Evolutionary conservation across 371 early-diverging fungal species (phyloP).

Genomic region (Mucor saturninus): DNA sequence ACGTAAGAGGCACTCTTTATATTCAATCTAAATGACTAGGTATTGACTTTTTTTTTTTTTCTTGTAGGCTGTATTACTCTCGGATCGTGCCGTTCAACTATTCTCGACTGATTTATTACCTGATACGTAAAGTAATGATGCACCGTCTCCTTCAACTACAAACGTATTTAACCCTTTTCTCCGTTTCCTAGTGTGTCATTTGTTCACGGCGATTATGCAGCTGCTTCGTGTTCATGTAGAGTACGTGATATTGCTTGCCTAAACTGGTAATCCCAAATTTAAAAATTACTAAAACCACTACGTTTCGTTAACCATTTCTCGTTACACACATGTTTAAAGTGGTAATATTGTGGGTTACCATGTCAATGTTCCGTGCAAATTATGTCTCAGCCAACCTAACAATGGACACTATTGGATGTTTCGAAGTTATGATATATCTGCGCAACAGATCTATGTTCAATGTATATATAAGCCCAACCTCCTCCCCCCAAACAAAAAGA

Average conservation of each 20-base stretch:
- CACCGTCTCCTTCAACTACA: background rate
- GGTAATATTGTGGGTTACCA: constrained; percentile 52
- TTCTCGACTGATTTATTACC: constrained; percentile 50
- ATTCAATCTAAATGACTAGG: too few relatives aligned
- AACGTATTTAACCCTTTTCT: background rate
- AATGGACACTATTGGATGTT: constrained; percentile 58
- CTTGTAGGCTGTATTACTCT: constrained; percentile 40
- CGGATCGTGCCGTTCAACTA: constrained; percentile 40
- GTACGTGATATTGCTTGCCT: constrained; percentile 47
- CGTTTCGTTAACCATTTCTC: background rate
- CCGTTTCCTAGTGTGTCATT: constrained; percentile 30
- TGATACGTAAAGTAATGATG: constrained; percentile 32
- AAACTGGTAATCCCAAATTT: constrained; percentile 31
- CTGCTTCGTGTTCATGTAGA: constrained; percentile 44
- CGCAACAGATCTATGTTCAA: constrained; percentile 35
- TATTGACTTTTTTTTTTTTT: background rate
- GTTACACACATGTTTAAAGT: constrained; percentile 13
- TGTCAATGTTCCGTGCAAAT: constrained; percentile 50
- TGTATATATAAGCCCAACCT: constrained; percentile 23
- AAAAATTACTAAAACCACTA: background rate
- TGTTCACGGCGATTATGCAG: constrained; percentile 48
- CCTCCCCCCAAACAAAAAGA: too few relatives aligned
- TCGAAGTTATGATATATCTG: constrained; percentile 31
- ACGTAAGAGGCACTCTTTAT: constrained; percentile 20
- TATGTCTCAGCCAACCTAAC: constrained; percentile 38